Evolutionary conservation across 306 rosid genomes (phyloP).

Genomic region (Cercis canadensis): DNA sequence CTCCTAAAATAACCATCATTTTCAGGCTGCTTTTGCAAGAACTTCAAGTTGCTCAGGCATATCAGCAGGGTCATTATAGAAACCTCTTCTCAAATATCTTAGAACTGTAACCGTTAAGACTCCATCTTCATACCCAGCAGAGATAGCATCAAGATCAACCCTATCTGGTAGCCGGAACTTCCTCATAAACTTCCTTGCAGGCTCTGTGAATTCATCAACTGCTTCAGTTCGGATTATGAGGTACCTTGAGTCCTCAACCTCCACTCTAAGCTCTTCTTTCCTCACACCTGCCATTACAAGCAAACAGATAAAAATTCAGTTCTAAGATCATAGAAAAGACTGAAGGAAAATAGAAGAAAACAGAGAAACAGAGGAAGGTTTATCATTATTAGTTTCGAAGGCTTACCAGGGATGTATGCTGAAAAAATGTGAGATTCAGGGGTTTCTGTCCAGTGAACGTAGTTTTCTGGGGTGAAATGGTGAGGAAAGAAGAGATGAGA

Average conservation of each 20-base stretch:
- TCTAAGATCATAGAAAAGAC: neutral
- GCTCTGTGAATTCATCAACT: conserved; percentile 49
- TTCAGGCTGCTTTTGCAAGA: conserved; percentile 83
- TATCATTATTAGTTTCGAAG: neutral
- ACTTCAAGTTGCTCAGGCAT: conserved; percentile 47
- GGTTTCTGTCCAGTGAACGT: conserved; percentile 79
- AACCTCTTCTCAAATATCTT: conserved; percentile 54
- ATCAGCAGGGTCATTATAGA: conserved; percentile 59
- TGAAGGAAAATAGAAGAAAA: neutral
- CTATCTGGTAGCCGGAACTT: conserved; percentile 72
- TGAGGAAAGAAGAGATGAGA: conserved; percentile 62
- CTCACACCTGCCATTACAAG: conserved; percentile 60
- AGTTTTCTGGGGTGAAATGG: conserved; percentile 59
- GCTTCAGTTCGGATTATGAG: conserved; percentile 70
- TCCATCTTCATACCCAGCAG: conserved; percentile 71
- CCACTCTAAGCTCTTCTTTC: conserved; percentile 76
- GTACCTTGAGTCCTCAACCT: conserved; percentile 78
- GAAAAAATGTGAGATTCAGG: conserved; percentile 76
- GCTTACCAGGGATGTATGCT: conserved; percentile 73
- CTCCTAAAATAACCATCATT: conserved; percentile 15
- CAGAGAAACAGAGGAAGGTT: neutral
- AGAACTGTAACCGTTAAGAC: conserved; percentile 75
- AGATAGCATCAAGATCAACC: conserved; percentile 62
- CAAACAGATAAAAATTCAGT: conserved; percentile 7
- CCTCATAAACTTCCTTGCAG: conserved; percentile 62